phyloP scores from a whole-genome alignment of 371 early-diverging fungal genomes.

The Mortierella sp. region DNA sequence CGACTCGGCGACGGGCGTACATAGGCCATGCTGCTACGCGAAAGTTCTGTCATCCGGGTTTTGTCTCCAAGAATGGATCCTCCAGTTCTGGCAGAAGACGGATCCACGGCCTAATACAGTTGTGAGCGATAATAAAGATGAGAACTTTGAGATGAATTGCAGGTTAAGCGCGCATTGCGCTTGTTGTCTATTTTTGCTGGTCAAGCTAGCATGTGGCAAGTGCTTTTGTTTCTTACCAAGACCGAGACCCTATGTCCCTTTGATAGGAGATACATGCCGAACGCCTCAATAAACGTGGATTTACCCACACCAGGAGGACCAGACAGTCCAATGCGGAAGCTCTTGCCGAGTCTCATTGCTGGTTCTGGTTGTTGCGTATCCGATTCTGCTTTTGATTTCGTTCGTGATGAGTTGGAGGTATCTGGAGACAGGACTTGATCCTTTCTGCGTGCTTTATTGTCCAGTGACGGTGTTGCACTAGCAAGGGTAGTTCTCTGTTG shows the following conservation, averaged over 20 bases:
- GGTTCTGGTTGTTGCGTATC: constrained; percentile 10
- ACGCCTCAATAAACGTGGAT: constrained; percentile 83
- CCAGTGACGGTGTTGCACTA: constrained; percentile 12
- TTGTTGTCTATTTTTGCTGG: too few species aligned
- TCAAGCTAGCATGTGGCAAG: too few species aligned
- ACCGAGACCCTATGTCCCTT: constrained; percentile 78
- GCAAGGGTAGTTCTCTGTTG: constrained; percentile 20
- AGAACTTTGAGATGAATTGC: too few species aligned
- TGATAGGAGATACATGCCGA: constrained; percentile 75
- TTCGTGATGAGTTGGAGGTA: background rate
- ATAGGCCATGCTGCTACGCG: constrained; percentile 68
- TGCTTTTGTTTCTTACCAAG: constrained; percentile 57
- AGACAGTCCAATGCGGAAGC: constrained; percentile 79
- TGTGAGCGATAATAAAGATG: too few species aligned
- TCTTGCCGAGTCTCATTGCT: constrained; percentile 38
- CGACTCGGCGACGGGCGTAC: constrained; percentile 79
- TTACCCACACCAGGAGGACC: constrained; percentile 88
- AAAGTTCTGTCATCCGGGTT: constrained; percentile 80
- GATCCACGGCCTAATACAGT: constrained; percentile 89
- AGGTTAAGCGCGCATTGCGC: too few species aligned
- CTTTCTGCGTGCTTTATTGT: background rate
- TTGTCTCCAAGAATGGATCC: constrained; percentile 88
- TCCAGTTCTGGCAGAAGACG: constrained; percentile 80
- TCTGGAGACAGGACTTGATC: background rate
- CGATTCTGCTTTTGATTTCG: background rate